Base-by-base conservation (phyloP, 495 filamentous ascomycete species). In the Lasiosphaeria miniovina region DNA sequence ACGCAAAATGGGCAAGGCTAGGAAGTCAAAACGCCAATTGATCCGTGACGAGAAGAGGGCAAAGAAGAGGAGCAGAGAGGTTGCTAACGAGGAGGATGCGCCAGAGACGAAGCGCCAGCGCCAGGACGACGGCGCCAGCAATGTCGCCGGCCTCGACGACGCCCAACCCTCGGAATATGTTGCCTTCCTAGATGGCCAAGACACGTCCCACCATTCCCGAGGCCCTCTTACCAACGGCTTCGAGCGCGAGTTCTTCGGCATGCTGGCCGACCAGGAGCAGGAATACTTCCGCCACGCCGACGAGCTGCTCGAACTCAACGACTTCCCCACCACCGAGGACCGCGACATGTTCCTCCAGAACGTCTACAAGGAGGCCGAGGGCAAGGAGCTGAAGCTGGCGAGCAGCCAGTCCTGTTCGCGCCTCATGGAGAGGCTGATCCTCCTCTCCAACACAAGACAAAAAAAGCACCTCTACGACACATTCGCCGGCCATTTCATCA, bases 331-430 rank as follows among this genome's bases (percentile, higher is more conserved):
- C 41, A 74, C 80, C 59, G 90, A 96, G 66, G 91, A 96, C 65
- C 84, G 89, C 57, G 70, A 78, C 36, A 68, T 96, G 54, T 97
- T 97, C 70, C 75, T 98, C 14, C 82, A 85, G 14, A 96, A 88
- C 72, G 88, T 97, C 49, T 96, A 88, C 72, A 75, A 80, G 58
- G 94, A 98, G 71, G 91, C 92, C 15, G 78, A 84, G 49, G 91
- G 90, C 49, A 97, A 97, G 73, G 94, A 98, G 68, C 78, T 98
- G 71, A 98, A 98, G 78, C 84, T 98, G 66, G 94, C 92, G 17
- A 90, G 88, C 75, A 95, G 90, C 70, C 94, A 98, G 76, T 92
- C 90, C 3, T 97, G 92, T 73, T 98, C 94, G 49, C 80, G 94
- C 36, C 78, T 98, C 46, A 87, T 98, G 86, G 95, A 98, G 74